These are phyloP conservation scores for Monascus ruber DNA, from an alignment of 2,329 filamentous ascomycete species.

Conservation along the genomic window DNA sequence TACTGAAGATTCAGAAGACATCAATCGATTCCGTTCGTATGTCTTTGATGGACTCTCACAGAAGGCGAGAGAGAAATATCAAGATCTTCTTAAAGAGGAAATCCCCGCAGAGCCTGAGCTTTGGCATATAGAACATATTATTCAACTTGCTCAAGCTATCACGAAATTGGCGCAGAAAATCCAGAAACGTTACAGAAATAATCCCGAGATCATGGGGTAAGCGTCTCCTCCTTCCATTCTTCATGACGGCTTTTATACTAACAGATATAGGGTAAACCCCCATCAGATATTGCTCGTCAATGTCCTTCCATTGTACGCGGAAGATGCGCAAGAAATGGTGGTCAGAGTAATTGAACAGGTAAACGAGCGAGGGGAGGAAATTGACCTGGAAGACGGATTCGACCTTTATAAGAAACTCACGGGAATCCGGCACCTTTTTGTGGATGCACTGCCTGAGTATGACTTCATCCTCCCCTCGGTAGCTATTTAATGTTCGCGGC, in stretches of 20 bases:
- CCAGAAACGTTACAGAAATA: slow-evolving; percentile 82
- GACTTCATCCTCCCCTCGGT: slow-evolving; percentile 5
- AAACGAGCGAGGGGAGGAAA: slow-evolving; percentile 57
- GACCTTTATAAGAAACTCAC: slow-evolving; percentile 83
- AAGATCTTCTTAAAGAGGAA: slow-evolving; percentile 63
- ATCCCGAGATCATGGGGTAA: slow-evolving; percentile 71
- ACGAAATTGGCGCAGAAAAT: slow-evolving; percentile 79
- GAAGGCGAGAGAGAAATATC: slow-evolving; percentile 69
- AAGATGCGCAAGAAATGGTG: slow-evolving; percentile 77
- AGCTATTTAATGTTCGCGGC: neutral
- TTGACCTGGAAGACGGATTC: slow-evolving; percentile 85
- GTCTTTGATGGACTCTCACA: slow-evolving; percentile 61
- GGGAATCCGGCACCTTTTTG: slow-evolving; percentile 71
- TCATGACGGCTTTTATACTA: slow-evolving; percentile 14
- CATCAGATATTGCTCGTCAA: slow-evolving; percentile 66
- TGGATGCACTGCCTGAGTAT: slow-evolving; percentile 56
- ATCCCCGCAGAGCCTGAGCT: slow-evolving; percentile 69
- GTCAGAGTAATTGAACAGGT: slow-evolving; percentile 65
- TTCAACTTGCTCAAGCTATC: slow-evolving; percentile 76
- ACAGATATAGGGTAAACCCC: slow-evolving; percentile 40
- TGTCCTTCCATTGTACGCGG: slow-evolving; percentile 79
- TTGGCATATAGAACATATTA: slow-evolving; percentile 86
- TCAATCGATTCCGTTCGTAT: slow-evolving; percentile 59
- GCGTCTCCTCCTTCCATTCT: slow-evolving; percentile 35
- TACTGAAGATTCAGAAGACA: slow-evolving; percentile 55